phyloP scores from a whole-genome alignment of 805 yeast genomes.

The Zygosaccharomyces rouxii region DNA sequence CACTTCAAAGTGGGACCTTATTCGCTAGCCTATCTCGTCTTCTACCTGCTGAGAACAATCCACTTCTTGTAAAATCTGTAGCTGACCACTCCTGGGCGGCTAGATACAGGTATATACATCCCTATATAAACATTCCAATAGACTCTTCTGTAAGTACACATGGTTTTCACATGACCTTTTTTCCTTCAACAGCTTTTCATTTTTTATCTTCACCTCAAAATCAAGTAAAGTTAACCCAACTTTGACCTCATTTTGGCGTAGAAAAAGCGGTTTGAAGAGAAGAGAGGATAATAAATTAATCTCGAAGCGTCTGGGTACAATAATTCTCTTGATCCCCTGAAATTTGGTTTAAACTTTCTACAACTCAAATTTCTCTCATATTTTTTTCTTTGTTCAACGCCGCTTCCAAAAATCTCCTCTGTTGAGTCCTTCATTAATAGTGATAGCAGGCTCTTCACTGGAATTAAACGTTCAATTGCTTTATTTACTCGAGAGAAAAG shows the following conservation, averaged over 20 bases:
- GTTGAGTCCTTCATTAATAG: constrained; percentile 1
- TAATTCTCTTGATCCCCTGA: neutral
- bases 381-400: neutral
- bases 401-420: neutral
- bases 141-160: neutral
- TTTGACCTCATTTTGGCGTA: neutral
- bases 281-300: neutral
- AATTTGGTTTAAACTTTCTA: neutral
- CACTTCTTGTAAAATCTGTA: constrained; percentile 14
- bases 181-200: neutral
- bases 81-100: neutral
- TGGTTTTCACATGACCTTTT: constrained; percentile 1
- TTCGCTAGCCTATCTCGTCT: constrained; percentile 23
- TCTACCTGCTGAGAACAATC: constrained; percentile 16
- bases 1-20: constrained; percentile 22
- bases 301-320: neutral
- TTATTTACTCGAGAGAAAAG: neutral
- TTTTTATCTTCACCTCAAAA: neutral
- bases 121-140: neutral
- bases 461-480: neutral
- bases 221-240: constrained; percentile 3
- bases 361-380: neutral
- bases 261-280: neutral
- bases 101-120: neutral
- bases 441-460: constrained; percentile 2